These are phyloP conservation scores for Xylaria sp. DNA, from an alignment of 2,329 filamentous ascomycete genomes.

Conservation along the genomic window DNA sequence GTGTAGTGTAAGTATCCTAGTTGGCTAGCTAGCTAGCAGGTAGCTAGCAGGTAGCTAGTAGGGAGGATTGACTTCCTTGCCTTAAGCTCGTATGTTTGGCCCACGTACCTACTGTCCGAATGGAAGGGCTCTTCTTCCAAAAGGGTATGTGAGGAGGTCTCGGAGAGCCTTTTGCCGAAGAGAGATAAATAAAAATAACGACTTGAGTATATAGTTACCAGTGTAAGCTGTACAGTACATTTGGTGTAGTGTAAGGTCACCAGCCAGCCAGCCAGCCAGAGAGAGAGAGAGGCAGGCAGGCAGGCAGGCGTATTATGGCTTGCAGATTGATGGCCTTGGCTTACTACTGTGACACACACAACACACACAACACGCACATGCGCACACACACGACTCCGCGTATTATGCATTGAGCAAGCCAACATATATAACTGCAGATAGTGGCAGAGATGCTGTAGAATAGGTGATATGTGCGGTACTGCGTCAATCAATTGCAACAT, in stretches of 20 bases:
- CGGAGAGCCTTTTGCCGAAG: constrained; percentile 28
- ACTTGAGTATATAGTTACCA: not conserved
- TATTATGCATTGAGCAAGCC: constrained; percentile 22
- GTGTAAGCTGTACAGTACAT: constrained; percentile 11
- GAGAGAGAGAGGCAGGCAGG: not conserved
- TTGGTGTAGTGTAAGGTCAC: not conserved
- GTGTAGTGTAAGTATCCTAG: no score
- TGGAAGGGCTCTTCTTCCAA: not conserved
- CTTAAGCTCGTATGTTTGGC: no score
- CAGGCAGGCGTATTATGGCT: constrained; percentile 14
- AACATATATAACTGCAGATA: constrained; percentile 6
- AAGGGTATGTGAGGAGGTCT: constrained; percentile 16
- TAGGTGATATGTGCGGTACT: constrained; percentile 5
- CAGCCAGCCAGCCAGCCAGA: not conserved
- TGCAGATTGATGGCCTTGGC: constrained; percentile 20
- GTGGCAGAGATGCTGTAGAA: constrained; percentile 12
- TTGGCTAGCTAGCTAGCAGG: no score
- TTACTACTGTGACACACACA: constrained; percentile 16
- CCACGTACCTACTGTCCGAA: no score
- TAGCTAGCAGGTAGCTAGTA: no score
- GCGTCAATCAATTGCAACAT: constrained; percentile 21
- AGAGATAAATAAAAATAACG: no score
- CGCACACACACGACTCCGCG: constrained; percentile 3
- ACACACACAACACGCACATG: not conserved
- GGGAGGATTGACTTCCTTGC: not conserved